Conservation (phyloP, 2,329 filamentous ascomycete species). For the Ophiostoma novo-ulmi region DNA sequence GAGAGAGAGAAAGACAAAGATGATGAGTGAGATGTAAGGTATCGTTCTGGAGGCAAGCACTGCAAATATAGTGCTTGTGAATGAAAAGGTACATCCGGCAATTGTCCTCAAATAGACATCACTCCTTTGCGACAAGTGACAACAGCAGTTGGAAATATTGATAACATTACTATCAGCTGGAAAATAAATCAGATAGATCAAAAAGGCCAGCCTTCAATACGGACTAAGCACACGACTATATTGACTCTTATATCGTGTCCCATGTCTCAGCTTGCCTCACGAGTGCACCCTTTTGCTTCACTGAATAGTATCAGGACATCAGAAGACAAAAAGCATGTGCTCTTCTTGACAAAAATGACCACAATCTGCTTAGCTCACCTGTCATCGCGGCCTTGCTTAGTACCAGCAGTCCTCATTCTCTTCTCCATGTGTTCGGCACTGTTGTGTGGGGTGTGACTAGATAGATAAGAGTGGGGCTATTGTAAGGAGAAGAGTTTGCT, state of each 20-base stretch:
- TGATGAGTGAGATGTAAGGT: background rate
- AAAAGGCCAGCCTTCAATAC: background rate
- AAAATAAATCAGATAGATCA: background rate
- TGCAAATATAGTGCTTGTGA: background rate
- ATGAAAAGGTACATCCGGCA: background rate
- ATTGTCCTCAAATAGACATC: background rate
- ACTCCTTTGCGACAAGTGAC: background rate
- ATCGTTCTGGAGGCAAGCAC: background rate
- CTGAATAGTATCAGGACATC: background rate
- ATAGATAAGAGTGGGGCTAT: constrained; percentile 14
- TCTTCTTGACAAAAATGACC: background rate
- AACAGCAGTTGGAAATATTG: background rate
- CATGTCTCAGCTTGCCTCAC: constrained; percentile 1
- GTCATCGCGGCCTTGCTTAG: too few relatives aligned
- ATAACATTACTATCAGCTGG: background rate
- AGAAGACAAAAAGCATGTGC: constrained; percentile 11
- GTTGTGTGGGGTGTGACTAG: constrained; percentile 19
- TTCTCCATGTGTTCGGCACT: background rate
- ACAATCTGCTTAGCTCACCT: too few relatives aligned
- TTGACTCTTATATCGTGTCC: background rate
- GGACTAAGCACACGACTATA: background rate
- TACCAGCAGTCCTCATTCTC: background rate
- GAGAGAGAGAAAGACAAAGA: background rate
- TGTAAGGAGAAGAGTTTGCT: background rate
- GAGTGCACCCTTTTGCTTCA: background rate